phyloP scores from a whole-genome alignment of 2,329 filamentous ascomycete genomes.

The Aspergillus bombycis region DNA sequence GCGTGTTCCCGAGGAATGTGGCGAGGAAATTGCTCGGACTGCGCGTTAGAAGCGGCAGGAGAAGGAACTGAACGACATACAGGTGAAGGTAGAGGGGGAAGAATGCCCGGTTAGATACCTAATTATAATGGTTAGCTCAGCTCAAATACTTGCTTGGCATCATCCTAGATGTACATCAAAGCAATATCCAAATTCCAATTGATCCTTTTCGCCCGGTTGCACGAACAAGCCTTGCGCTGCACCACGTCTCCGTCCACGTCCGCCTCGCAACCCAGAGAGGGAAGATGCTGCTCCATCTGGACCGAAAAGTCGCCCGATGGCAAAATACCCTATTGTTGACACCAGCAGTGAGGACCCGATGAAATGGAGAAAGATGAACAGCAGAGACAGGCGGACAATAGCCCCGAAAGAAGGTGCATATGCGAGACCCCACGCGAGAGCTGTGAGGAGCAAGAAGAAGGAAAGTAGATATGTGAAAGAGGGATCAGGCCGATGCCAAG shows the following conservation, averaged over 20 bases:
- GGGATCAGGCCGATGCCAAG: constrained; percentile 70
- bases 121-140: not conserved
- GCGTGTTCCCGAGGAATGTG: constrained; percentile 65
- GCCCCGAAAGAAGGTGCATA: constrained; percentile 52
- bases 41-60: constrained; percentile 61
- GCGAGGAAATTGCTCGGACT: constrained; percentile 45
- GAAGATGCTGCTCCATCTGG: constrained; percentile 52
- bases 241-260: constrained; percentile 52
- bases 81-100: constrained; percentile 69
- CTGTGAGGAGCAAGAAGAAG: constrained; percentile 63
- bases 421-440: constrained; percentile 62
- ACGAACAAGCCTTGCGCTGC: constrained; percentile 61
- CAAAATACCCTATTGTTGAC: constrained; percentile 65
- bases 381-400: constrained; percentile 51
- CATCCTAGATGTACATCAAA: constrained; percentile 59
- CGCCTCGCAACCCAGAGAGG: constrained; percentile 50
- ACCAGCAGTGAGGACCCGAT: constrained; percentile 62
- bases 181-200: constrained; percentile 71
- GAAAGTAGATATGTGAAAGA: constrained; percentile 71
- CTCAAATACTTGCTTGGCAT: no score
- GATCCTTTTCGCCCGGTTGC: constrained; percentile 59
- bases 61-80: constrained; percentile 68
- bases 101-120: constrained; percentile 68
- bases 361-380: constrained; percentile 62
- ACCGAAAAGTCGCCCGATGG: constrained; percentile 64